These are phyloP conservation scores for Russula virescens DNA, from an alignment of 768 basidiomycete species.

Conservation along the genomic window DNA sequence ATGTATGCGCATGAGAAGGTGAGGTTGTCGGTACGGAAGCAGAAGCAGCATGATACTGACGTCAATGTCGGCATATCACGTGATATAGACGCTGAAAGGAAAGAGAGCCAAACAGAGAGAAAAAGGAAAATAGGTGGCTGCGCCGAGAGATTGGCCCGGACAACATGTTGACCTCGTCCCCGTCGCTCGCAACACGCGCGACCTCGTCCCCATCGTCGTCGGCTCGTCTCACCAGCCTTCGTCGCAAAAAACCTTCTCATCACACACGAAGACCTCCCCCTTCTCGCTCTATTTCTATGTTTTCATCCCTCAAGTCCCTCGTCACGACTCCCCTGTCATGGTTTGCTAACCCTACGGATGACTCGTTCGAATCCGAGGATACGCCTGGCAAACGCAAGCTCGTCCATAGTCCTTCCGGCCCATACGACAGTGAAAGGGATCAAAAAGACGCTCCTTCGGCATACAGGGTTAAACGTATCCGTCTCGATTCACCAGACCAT, in stretches of 20 bases:
- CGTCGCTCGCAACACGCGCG: constrained; percentile 28
- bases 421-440: constrained; percentile 22
- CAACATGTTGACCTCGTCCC: constrained; percentile 24
- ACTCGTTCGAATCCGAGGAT: constrained; percentile 28
- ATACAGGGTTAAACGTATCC: constrained; percentile 29
- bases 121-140: neutral
- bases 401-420: neutral
- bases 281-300: constrained; percentile 29
- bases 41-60: too few species aligned
- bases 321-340: constrained; percentile 32
- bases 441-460: constrained; percentile 9
- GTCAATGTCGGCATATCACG: neutral
- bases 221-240: constrained; percentile 13
- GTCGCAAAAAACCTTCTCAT: constrained; percentile 23
- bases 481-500: constrained; percentile 21
- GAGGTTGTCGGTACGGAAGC: too few species aligned
- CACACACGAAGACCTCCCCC: constrained; percentile 23
- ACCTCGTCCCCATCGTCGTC: constrained; percentile 26
- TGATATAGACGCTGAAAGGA: neutral
- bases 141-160: constrained; percentile 38
- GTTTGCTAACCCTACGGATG: constrained; percentile 26
- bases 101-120: neutral
- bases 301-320: constrained; percentile 34
- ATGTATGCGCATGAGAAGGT: constrained; percentile 7
- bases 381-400: constrained; percentile 33